These are phyloP conservation scores for Chenopodium berlandieri DNA, from an alignment of 148 eudicot genomes.

Conservation along the genomic window DNA sequence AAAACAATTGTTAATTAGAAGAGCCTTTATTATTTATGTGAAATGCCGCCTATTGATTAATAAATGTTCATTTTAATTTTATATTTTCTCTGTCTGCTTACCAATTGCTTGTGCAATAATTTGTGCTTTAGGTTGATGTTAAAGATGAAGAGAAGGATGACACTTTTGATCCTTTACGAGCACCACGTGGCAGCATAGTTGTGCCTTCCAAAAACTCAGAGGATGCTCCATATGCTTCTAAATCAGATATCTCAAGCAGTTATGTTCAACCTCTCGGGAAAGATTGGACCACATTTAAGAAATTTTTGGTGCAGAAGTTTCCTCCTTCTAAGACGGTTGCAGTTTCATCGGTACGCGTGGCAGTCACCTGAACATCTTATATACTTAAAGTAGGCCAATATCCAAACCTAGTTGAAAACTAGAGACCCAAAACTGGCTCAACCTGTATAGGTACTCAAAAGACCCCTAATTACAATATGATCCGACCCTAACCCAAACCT, in stretches of 20 bases:
- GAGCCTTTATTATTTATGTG: background rate
- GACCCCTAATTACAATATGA: too few relatives aligned
- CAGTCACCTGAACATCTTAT: background rate
- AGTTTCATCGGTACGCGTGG: constrained; percentile 49
- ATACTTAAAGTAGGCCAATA: background rate
- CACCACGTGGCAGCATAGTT: constrained; percentile 19
- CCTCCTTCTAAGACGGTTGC: constrained; percentile 52
- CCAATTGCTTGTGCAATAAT: background rate
- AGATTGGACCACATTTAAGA: constrained; percentile 68
- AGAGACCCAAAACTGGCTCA: too few relatives aligned
- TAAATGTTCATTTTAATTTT: constrained; percentile 4
- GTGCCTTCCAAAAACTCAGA: constrained; percentile 21
- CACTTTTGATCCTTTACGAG: constrained; percentile 51
- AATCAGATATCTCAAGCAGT: constrained; percentile 14
- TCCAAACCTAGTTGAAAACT: too few relatives aligned
- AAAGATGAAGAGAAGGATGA: constrained; percentile 31
- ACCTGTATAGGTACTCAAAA: too few relatives aligned
- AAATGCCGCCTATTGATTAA: background rate
- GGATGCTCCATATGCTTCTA: constrained; percentile 24
- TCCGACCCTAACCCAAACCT: too few relatives aligned
- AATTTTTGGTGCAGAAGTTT: constrained; percentile 57
- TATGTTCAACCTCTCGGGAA: constrained; percentile 30
- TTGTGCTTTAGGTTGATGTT: constrained; percentile 32
- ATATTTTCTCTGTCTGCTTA: background rate
- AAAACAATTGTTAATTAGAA: background rate